Conservation (phyloP, 148 eudicot genomes). For the Camellia sinensis region DNA sequence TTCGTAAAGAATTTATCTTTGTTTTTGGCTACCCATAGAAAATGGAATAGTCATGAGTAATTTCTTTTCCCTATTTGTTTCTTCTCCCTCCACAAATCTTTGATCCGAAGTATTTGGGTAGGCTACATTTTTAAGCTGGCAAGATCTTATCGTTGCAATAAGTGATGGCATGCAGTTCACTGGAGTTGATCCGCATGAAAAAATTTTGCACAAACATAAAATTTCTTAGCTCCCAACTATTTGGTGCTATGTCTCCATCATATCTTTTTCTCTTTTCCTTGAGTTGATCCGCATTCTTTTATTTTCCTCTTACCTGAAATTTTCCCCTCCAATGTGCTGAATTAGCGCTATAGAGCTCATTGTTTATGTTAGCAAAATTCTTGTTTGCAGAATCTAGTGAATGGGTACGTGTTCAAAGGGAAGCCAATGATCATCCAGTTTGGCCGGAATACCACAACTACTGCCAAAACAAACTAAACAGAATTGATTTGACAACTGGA, state of each 20-base stretch:
- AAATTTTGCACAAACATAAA: not conserved
- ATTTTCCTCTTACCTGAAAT: not conserved
- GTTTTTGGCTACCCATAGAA: not conserved
- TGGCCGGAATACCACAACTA: slow-evolving; percentile 61
- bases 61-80: not conserved
- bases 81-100: not conserved
- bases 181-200: too few species aligned
- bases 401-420: slow-evolving; percentile 89
- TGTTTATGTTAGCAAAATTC: not conserved
- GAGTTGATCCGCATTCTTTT: not conserved
- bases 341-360: not conserved
- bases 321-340: not conserved
- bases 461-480: slow-evolving; percentile 38
- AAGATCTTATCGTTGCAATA: not conserved
- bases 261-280: not conserved
- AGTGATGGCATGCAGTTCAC: not conserved
- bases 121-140: not conserved
- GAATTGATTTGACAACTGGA: not conserved
- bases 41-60: not conserved
- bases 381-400: slow-evolving; percentile 66
- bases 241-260: not conserved
- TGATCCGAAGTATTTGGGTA: too few species aligned
- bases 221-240: not conserved
- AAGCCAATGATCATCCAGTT: slow-evolving; percentile 95
- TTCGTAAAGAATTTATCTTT: not conserved